Percentiles rank a stretch among this genome's conserved stretches.
Conservation (phyloP, 2,329 filamentous ascomycete species). For the Clonostachys byssicola region DNA sequence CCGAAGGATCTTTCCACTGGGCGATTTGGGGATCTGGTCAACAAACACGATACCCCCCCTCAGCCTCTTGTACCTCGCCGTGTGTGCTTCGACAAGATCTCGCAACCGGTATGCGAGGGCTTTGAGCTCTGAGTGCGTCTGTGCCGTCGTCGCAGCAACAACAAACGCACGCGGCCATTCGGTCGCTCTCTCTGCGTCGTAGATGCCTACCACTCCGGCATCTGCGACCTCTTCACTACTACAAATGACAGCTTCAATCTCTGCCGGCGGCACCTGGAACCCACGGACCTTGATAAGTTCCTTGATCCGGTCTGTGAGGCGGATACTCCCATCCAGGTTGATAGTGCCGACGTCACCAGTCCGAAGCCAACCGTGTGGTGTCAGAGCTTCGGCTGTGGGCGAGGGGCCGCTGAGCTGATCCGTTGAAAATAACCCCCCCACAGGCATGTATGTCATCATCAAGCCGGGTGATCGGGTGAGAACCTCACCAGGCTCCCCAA, state of each 20-base stretch:
- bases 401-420: constrained; percentile 3
- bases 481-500: constrained; percentile 56
- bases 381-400: constrained; percentile 28
- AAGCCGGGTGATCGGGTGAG: constrained; percentile 60
- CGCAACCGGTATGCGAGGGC: constrained; percentile 50
- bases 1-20: constrained; percentile 44
- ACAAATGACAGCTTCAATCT: constrained; percentile 30
- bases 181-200: constrained; percentile 49
- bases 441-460: constrained; percentile 66
- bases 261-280: constrained; percentile 55
- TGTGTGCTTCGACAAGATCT: constrained; percentile 51
- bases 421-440: constrained; percentile 29
- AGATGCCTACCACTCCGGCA: constrained; percentile 60
- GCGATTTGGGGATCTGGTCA: constrained; percentile 68
- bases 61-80: constrained; percentile 62
- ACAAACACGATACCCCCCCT: constrained; percentile 69
- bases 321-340: constrained; percentile 48
- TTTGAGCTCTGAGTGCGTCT: constrained; percentile 18
- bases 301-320: constrained; percentile 70
- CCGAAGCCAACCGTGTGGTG: constrained; percentile 61
- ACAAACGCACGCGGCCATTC: constrained; percentile 63
- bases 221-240: constrained; percentile 48
- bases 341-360: constrained; percentile 67
- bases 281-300: constrained; percentile 60
- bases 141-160: constrained; percentile 28